Evolutionary conservation across 202 grass and related monocot species (phyloP), one percentile per base, ranked within the genome.

Genomic region (Eragrostis tef): DNA sequence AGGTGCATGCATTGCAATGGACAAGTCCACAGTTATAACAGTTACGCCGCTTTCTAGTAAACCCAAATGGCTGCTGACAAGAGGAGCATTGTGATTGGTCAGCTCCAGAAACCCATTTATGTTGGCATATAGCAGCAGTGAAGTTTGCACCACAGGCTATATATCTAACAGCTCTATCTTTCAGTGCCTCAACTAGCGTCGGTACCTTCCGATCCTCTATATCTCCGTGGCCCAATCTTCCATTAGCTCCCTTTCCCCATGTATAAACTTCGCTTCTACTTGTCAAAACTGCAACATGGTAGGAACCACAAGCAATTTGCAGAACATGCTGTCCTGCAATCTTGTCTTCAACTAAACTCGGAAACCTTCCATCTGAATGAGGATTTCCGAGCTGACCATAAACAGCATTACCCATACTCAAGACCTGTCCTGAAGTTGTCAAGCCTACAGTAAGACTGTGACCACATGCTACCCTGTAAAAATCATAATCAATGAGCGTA

Each of bases 211-310:
- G 58, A 87, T 98, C 92, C 86, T 94, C 94, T 71, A 88, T 60
- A 84, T 98, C 94, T 86, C 94, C 94, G 86, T 98, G 94, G 51
- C 94, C 94, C 47, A 98, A 84, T 86, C 92, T 93, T 58, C 94
- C 94, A 84, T 98, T 98, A 79, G 88, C 88, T 47, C 94, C 94
- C 81, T 93, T 98, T 73, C 94, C 92, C 94, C 94, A 98, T 58
- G 94, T 98, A 80, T 88, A 98, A 72, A 98, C 79, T 51, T 98
- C 94, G 42, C 84, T 87, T 71, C 79, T 87, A 52, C 51, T 81
- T 87, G 94, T 98, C 77, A 94, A 84, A 67, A 91, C 83, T 19
- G 84, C 88, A 85, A 94, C 92, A 80, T 98, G 94, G 79, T 93
- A 94, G 58, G 92, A 98, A 27, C 94, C 94, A 84, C 92, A 98